These are phyloP conservation scores for Nakazawaea ernobii DNA, from an alignment of 805 yeast genomes.

Conservation along the genomic window DNA sequence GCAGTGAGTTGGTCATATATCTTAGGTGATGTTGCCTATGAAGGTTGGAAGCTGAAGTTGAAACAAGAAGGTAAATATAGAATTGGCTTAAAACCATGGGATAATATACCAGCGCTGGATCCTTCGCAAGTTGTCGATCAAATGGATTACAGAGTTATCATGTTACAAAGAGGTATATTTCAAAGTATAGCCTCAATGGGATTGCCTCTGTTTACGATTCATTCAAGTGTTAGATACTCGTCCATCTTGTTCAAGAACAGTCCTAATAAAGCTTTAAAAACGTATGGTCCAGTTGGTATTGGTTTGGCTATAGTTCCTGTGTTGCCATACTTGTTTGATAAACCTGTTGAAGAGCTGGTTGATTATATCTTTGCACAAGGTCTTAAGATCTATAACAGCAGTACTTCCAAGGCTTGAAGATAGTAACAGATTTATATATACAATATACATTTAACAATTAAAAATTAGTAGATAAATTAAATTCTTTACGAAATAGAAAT, in stretches of 20 bases:
- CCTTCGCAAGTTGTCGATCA: constrained; percentile 35
- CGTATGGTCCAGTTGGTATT: constrained; percentile 73
- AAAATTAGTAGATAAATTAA: too few relatives aligned
- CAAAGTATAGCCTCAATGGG: constrained; percentile 85
- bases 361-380: constrained; percentile 57
- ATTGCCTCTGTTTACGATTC: constrained; percentile 81
- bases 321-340: constrained; percentile 74
- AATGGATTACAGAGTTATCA: constrained; percentile 63
- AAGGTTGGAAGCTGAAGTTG: constrained; percentile 66
- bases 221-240: constrained; percentile 66
- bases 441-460: too few relatives aligned
- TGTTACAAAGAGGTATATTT: constrained; percentile 68
- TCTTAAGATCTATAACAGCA: background rate
- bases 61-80: constrained; percentile 58
- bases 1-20: constrained; percentile 74
- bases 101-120: constrained; percentile 36
- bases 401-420: background rate
- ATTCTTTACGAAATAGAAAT: too few relatives aligned
- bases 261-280: constrained; percentile 39
- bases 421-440: too few relatives aligned
- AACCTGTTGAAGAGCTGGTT: constrained; percentile 70
- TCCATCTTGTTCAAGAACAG: constrained; percentile 55
- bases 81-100: constrained; percentile 68
- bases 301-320: constrained; percentile 76
- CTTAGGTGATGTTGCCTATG: constrained; percentile 68